Conservation (phyloP, 805 yeast genomes). For the Kodamaea sagamina region DNA sequence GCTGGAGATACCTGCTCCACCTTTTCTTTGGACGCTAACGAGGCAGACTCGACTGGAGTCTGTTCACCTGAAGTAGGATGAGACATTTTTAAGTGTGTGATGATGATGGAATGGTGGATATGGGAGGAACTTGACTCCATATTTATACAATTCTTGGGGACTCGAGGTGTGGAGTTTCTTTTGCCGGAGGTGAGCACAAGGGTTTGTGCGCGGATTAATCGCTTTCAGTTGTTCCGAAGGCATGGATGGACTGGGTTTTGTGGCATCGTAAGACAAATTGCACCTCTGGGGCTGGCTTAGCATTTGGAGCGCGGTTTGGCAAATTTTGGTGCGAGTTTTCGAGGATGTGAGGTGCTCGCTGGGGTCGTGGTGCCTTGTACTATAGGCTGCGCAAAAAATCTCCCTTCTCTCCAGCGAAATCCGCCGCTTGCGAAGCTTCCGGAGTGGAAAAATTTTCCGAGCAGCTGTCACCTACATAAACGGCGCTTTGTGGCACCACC, state of each 20-base stretch:
- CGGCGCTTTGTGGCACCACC: too few relatives aligned
- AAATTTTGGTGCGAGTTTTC: neutral
- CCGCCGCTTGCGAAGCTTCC: too few relatives aligned
- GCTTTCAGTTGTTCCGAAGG: conserved; percentile 1
- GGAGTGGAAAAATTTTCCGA: conserved; percentile 4
- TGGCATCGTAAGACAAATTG: too few relatives aligned
- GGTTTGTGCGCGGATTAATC: conserved; percentile 5
- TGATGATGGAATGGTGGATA: conserved; percentile 1
- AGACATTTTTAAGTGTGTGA: conserved; percentile 21
- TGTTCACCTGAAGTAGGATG: conserved; percentile 28
- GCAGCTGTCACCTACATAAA: neutral
- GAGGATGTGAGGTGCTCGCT: neutral
- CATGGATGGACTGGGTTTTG: neutral
- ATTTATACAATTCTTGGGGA: conserved; percentile 2
- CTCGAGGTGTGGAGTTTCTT: too few relatives aligned
- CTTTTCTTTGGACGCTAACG: conserved; percentile 28
- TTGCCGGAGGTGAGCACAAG: too few relatives aligned
- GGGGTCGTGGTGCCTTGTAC: too few relatives aligned
- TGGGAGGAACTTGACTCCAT: neutral
- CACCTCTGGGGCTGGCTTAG: too few relatives aligned
- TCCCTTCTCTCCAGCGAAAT: too few relatives aligned
- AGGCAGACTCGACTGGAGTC: conserved; percentile 34
- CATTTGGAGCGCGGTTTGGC: too few relatives aligned
- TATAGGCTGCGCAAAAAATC: too few relatives aligned
- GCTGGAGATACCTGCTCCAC: conserved; percentile 9